Evolutionary conservation across 2,329 filamentous ascomycete genomes (phyloP).

Genomic region (Corinectria fuckeliana): DNA sequence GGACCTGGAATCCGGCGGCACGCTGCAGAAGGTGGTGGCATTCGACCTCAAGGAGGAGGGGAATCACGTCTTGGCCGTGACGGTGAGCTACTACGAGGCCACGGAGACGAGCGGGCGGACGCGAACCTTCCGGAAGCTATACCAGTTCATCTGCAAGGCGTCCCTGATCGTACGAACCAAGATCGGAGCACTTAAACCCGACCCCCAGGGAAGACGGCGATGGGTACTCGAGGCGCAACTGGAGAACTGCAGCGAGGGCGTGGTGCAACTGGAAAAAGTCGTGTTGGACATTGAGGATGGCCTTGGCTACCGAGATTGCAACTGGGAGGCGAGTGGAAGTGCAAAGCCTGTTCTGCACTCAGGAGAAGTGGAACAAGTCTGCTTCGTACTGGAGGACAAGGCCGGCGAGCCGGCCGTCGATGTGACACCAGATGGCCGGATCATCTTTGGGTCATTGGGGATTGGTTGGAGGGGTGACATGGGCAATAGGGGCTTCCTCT

Average conservation of each 20-base stretch:
- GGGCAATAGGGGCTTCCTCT: conserved; percentile 87
- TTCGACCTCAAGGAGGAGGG: conserved; percentile 95
- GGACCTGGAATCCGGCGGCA: conserved; percentile 67
- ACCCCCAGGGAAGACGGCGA: conserved; percentile 43
- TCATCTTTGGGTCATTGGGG: conserved; percentile 79
- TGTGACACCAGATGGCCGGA: conserved; percentile 60
- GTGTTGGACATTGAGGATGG: conserved; percentile 60
- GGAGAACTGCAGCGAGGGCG: conserved; percentile 89
- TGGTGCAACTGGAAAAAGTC: conserved; percentile 77
- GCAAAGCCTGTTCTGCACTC: conserved; percentile 64
- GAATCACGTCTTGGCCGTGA: conserved; percentile 90
- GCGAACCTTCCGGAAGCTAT: conserved; percentile 90
- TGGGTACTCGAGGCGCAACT: conserved; percentile 93
- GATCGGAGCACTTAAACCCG: conserved; percentile 63
- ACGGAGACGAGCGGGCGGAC: conserved; percentile 72
- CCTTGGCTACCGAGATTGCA: conserved; percentile 60
- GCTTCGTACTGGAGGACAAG: conserved; percentile 62
- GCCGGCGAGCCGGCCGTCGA: conserved; percentile 45
- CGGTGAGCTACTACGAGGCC: conserved; percentile 92
- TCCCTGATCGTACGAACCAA: conserved; percentile 92
- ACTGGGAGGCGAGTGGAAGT: conserved; percentile 57
- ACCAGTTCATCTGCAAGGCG: conserved; percentile 94
- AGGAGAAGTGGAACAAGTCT: conserved; percentile 70
- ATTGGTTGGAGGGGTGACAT: conserved; percentile 90
- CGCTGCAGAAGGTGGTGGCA: conserved; percentile 79